Conservation (phyloP, 441 rosid genomes). For the Codiaeum variegatum region DNA sequence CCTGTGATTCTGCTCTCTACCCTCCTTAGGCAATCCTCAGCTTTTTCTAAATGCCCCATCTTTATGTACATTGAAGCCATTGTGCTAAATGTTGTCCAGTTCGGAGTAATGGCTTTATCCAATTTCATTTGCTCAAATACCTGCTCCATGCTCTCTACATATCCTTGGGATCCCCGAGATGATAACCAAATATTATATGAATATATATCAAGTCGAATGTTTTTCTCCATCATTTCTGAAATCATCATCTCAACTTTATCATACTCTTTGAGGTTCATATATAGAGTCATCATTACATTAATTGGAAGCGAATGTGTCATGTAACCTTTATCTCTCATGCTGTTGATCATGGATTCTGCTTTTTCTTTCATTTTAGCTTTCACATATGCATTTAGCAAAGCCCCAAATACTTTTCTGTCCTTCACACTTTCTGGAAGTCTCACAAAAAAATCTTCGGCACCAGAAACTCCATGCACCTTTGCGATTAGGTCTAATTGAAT, state of each 20-base stretch:
- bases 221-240: conserved; percentile 69
- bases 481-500: conserved; percentile 83
- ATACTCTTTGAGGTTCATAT: conserved; percentile 74
- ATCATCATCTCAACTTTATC: conserved; percentile 64
- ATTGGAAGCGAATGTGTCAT: conserved; percentile 65
- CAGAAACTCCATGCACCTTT: conserved; percentile 71
- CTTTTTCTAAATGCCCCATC: conserved; percentile 69
- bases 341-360: conserved; percentile 59
- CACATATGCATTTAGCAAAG: conserved; percentile 79
- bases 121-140: conserved; percentile 71
- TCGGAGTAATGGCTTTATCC: conserved; percentile 57
- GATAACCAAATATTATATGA: conserved; percentile 92
- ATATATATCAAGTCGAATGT: conserved; percentile 64
- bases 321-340: conserved; percentile 67
- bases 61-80: conserved; percentile 85
- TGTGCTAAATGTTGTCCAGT: conserved; percentile 92
- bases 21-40: conserved; percentile 66
- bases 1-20: conserved; percentile 81
- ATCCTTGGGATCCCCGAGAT: conserved; percentile 64
- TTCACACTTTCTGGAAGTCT: conserved; percentile 52
- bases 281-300: conserved; percentile 95
- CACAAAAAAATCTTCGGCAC: conserved; percentile 61
- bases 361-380: conserved; percentile 52
- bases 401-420: conserved; percentile 79
- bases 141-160: conserved; percentile 62